Percentiles rank a stretch among this genome's conserved stretches.
Conservation (phyloP, 2,329 filamentous ascomycete genomes). For the Scedosporium minutisporum region DNA sequence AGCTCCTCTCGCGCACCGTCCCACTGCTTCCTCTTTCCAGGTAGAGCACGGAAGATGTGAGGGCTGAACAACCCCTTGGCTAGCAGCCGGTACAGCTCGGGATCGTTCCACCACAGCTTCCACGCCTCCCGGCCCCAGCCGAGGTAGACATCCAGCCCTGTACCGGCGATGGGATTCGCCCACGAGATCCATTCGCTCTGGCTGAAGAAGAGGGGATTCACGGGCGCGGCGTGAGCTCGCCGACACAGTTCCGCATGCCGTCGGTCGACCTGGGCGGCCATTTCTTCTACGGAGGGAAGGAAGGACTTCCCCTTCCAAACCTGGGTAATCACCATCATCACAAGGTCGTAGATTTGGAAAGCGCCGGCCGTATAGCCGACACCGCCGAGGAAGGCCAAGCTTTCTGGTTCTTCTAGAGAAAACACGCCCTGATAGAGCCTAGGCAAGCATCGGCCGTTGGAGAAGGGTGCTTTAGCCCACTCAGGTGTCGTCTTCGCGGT, state of each 20-base stretch:
- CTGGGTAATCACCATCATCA: constrained; percentile 31
- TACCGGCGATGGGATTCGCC: constrained; percentile 30
- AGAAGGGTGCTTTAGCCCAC: constrained; percentile 2
- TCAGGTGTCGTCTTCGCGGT: constrained; percentile 8
- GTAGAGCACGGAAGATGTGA: too few relatives aligned
- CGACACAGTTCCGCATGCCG: too few relatives aligned
- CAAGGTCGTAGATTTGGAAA: constrained; percentile 30
- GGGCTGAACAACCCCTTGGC: too few relatives aligned
- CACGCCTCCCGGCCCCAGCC: constrained; percentile 30
- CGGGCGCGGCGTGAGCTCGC: too few relatives aligned
- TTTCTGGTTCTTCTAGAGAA: constrained; percentile 30
- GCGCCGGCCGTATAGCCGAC: constrained; percentile 23
- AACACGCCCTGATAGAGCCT: constrained; percentile 35
- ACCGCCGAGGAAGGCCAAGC: constrained; percentile 32
- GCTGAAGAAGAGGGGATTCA: not conserved
- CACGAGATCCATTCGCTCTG: constrained; percentile 27
- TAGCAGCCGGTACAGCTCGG: too few relatives aligned
- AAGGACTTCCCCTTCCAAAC: constrained; percentile 23
- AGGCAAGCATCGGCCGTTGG: constrained; percentile 19
- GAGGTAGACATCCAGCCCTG: constrained; percentile 28
- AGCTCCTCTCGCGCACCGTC: too few relatives aligned
- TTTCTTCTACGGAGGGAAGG: not conserved
- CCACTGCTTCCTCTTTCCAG: too few relatives aligned
- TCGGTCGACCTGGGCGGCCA: too few relatives aligned
- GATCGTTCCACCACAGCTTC: constrained; percentile 30